These are phyloP conservation scores for Hypomontagnella submonticulosa DNA, from an alignment of 495 filamentous ascomycete genomes.

Conservation along the genomic window DNA sequence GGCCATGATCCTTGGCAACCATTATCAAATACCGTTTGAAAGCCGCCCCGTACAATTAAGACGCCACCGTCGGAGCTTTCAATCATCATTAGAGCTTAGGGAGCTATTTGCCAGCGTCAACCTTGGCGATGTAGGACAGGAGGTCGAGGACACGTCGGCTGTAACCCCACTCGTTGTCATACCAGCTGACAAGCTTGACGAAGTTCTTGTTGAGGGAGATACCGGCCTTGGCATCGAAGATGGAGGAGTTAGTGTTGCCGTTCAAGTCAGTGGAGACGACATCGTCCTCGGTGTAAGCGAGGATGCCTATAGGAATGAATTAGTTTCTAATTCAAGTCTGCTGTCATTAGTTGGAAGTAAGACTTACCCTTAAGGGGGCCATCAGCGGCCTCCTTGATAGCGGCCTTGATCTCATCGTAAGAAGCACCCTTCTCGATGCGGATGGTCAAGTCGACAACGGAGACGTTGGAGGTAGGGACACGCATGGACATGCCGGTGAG, in stretches of 20 bases:
- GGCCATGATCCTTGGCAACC: conserved; percentile 26
- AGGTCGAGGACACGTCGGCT: conserved; percentile 98
- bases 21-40: conserved; percentile 29
- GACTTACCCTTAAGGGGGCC: conserved; percentile 84
- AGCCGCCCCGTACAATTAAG: conserved; percentile 31
- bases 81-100: conserved; percentile 70
- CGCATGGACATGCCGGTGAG: conserved; percentile 99
- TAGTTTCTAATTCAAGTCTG: conserved; percentile 42
- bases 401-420: conserved; percentile 94
- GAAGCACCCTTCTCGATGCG: conserved; percentile 88
- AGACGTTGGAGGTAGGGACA: conserved; percentile 98
- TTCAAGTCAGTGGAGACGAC: conserved; percentile 93
- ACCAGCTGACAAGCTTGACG: conserved; percentile 98
- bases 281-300: conserved; percentile 97
- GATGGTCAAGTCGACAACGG: conserved; percentile 96
- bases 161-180: conserved; percentile 92
- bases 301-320: conserved; percentile 69
- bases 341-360: background rate
- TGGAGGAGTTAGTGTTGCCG: conserved; percentile 91
- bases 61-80: conserved; percentile 27
- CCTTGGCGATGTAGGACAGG: conserved; percentile 89
- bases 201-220: conserved; percentile 98
- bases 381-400: conserved; percentile 88
- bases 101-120: conserved; percentile 67
- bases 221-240: conserved; percentile 99